phyloP scores from a whole-genome alignment of 306 rosid species.

The Pterocarpus macrocarpus region DNA sequence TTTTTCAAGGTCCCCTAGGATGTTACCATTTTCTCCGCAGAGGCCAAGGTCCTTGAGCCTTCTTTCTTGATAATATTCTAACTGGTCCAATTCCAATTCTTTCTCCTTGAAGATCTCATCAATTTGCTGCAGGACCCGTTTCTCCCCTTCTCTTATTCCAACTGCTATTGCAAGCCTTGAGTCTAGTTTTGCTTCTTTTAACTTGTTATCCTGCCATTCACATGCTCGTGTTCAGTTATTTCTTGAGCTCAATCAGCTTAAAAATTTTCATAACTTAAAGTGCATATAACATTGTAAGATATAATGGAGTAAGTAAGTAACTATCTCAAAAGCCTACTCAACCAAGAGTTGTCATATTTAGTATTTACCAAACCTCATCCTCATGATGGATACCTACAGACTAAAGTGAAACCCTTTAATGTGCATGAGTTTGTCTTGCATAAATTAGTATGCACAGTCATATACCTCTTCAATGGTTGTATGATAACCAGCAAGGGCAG shows the following conservation, averaged over 20 bases:
- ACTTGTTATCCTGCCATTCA: slow-evolving; percentile 76
- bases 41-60: slow-evolving; percentile 98
- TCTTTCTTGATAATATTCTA: slow-evolving; percentile 92
- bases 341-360: too few relatives aligned
- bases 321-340: too few relatives aligned
- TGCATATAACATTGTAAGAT: slow-evolving; percentile 11
- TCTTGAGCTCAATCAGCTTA: slow-evolving; percentile 30
- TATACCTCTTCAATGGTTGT: slow-evolving; percentile 92
- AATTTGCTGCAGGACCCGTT: slow-evolving; percentile 79
- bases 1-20: slow-evolving; percentile 73
- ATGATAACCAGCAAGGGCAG: slow-evolving; percentile 78
- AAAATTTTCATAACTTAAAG: slow-evolving; percentile 20
- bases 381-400: neutral
- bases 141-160: slow-evolving; percentile 90
- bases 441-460: neutral
- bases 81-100: slow-evolving; percentile 67
- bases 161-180: slow-evolving; percentile 83
- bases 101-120: slow-evolving; percentile 73
- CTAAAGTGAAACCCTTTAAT: neutral
- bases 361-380: neutral
- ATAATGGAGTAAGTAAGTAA: neutral
- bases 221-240: slow-evolving; percentile 38
- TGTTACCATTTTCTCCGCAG: slow-evolving; percentile 88
- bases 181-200: slow-evolving; percentile 67
- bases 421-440: neutral